phyloP scores from a whole-genome alignment of 371 early-diverging fungal genomes.

The Mortierella sp. region DNA sequence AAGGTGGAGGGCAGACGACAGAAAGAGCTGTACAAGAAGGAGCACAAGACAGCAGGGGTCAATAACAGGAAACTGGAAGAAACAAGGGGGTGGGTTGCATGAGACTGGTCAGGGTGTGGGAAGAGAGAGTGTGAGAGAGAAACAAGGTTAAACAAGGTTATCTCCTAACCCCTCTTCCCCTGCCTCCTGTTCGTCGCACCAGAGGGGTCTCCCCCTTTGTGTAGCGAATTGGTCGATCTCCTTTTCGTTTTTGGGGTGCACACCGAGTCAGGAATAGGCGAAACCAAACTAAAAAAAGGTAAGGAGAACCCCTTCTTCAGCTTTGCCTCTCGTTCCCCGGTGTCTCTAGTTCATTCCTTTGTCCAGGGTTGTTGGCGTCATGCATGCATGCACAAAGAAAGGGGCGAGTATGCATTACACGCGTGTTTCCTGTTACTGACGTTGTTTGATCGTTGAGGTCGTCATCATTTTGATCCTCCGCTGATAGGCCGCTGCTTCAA shows the following conservation, averaged over 20 bases:
- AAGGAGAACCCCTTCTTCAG: not conserved
- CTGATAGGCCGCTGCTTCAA: not conserved
- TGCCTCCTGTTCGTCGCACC: not conserved
- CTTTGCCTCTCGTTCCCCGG: not conserved
- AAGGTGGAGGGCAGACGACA: not conserved
- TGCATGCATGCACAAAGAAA: constrained; percentile 1
- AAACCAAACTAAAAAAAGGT: not conserved
- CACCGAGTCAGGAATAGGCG: not conserved
- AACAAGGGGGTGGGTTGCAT: constrained; percentile 1
- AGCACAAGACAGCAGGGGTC: not conserved
- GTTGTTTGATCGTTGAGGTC: not conserved
- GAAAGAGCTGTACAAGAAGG: not conserved
- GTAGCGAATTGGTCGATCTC: not conserved
- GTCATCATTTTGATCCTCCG: not conserved
- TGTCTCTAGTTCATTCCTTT: constrained; percentile 1
- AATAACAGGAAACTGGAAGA: not conserved
- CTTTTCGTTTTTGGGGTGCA: not conserved
- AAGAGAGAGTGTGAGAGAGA: not conserved
- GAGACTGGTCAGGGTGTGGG: not conserved
- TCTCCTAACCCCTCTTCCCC: not conserved
- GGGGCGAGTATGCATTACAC: not conserved
- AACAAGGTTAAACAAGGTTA: constrained; percentile 1
- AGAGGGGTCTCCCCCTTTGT: not conserved
- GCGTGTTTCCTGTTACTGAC: not conserved
- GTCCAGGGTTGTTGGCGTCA: not conserved